Base-by-base conservation (phyloP, 2,329 filamentous ascomycete genomes). In the Chrysoporthe cubensis region DNA sequence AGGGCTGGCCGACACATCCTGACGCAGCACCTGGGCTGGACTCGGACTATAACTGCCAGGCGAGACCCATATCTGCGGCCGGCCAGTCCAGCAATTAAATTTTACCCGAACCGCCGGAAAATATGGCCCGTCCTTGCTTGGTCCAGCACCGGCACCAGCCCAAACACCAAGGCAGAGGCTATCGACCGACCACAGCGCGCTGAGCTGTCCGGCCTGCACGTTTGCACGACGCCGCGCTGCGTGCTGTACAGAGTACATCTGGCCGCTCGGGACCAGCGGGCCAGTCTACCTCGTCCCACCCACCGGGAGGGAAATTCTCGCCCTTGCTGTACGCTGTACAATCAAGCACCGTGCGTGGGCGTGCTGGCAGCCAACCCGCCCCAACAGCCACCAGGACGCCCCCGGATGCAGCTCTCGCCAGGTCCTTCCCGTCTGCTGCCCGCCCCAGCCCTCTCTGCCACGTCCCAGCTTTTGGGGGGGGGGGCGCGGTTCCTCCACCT, bases 41-140 rank as follows among this genome's bases (percentile, higher is more conserved):
- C 21, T 32, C 37, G 13, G 48, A 16, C 13, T 11, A 32, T 52
- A 52, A 52, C 11, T 26, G 48, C 21, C 21, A n/a, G 48, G 21
- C 1, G 21, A 18, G 26, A 13, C 21, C 50, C 13, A 34, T 54
- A 16, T 54, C 16, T 13, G 21, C 50, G 14, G 50, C 26, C 50
- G 32, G 26, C 26, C 50, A 54, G 26, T 21, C 50, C 26, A 32
- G 21, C 50, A 34, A 14, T 16, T 54, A 2, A 26, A 54, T 34
- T 54, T 54, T 54, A 54, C 32, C 50, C 50, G 50, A 54, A 26
- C 32, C 26, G 50, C 50, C 21, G 50, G 50, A 54, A 54, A 54
- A 54, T 32, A 11, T 54, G 50, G 50, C 11, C 50, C 50, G 50
- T 54, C 50, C 32, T 34, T 21, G 7, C 50, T 21, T 54, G 13